Evolutionary conservation across 495 filamentous ascomycete species (phyloP), one percentile per base, ranked within the genome.

Genomic region (Corynascus novoguineensis): DNA sequence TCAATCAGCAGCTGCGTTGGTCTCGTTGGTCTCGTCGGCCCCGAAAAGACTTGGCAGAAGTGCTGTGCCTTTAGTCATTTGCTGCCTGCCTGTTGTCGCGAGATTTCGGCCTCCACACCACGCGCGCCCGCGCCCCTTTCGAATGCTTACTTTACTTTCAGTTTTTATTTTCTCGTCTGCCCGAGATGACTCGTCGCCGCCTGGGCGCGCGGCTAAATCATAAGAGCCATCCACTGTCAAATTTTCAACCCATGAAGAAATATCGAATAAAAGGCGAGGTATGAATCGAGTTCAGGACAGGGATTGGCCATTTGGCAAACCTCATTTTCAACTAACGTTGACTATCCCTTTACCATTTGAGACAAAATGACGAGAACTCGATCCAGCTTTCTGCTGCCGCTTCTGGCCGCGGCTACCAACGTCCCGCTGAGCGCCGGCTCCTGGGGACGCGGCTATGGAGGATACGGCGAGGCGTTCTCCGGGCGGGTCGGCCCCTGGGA

Each of bases 401-500:
- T 47, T 6, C 11, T 44, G 11, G 25, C 44, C 25, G n/a, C 29
- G n/a, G n/a, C n/a, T 3, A 14, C 25, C 14, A 47, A 29, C 4
- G 12, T 47, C 11, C 24, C 15, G 24, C 12, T 28, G 5, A 15
- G 12, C 4, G 44, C 44, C 24, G 24, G 25, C 14, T 28, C 11
- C 11, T 47, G 3, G 3, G 12, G 8, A 17, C n/a, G 28, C 4
- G 57, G 32, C 34, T 59, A 53, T 24, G 49, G 57, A 11, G 57
- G 57, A 0, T 59, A 53, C 25, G 57, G 41, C 24, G 1, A 37
- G 5, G 32, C 32, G 11, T 59, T 52, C n/a, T 2, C 7, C 14
- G 46, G 29, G n/a, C 9, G 57, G 24, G 24, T 44, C 14, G 57
- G 57, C 4, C 57, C 50, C 0, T 59, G 17, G 32, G 44, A 59